Evolutionary conservation across 2,329 filamentous ascomycete species (phyloP), one percentile per base, ranked within the genome.

Genomic region (Botrytis porri): DNA sequence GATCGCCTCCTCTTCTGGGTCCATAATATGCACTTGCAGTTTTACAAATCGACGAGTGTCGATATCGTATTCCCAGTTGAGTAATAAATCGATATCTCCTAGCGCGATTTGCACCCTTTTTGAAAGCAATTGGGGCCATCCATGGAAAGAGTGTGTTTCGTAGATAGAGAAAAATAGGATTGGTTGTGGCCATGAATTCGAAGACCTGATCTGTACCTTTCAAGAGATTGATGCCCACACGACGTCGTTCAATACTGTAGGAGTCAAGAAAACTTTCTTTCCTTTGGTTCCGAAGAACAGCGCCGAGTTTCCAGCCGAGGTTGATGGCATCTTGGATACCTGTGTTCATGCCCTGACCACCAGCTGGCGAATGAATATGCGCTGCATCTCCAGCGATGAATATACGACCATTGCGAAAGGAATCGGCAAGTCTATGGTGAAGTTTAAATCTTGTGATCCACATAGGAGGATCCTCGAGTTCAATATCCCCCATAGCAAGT

Each of bases 361-460:
- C 82, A 25, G 77, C 78, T 0, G 82, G 82, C 29, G 77, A 79
- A 71, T 82, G 81, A 7, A 81, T 79, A 60, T 83, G 82, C 12
- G 82, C 82, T 7, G 82, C 79, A 73, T 83, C 82, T 32, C 82
- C 82, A 9, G 81, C 80, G 59, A 81, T 71, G 6, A 82, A 75
- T 6, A 81, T 29, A 7, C 77, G 83, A 3, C 84, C 84, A 35
- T 83, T 81, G 9, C 84, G 83, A 76, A 87, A 86, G 14, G 74
- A 76, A 12, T 80, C 80, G 3, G 82, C 82, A 43, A 83, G 81
- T 10, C 84, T 80, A 75, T 85, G 82, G 76, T 85, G 84, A 12
- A 85, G 81, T 4, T 81, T 82, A 77, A 86, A 88, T 20, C 81
- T 80, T 1, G 84, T 81, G 45, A 87, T 77, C 84, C 84, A 85